Conservation (phyloP, 2,329 filamentous ascomycete genomes). For the Bertia moriformis region DNA sequence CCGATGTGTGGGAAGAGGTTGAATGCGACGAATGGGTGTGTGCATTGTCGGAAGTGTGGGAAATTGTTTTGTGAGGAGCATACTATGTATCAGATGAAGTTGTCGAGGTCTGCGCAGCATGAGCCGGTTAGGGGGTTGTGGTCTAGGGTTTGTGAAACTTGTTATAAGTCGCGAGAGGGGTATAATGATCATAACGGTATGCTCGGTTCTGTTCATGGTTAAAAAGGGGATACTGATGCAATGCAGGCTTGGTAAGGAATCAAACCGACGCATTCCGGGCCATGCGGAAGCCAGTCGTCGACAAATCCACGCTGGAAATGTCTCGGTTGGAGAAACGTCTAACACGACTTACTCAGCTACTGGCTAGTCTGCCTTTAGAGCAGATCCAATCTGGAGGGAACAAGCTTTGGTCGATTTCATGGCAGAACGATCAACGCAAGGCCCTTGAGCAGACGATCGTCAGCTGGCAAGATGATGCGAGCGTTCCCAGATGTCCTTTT, state of each 20-base stretch:
- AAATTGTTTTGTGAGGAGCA: slow-evolving; percentile 58
- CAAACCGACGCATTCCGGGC: slow-evolving; percentile 37
- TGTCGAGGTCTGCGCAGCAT: slow-evolving; percentile 52
- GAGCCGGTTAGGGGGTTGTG: slow-evolving; percentile 53
- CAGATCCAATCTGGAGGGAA: background rate
- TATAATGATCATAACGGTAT: slow-evolving; percentile 44
- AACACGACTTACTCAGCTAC: slow-evolving; percentile 43
- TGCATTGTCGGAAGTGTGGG: slow-evolving; percentile 55
- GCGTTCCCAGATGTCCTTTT: slow-evolving; percentile 45
- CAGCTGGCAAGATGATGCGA: slow-evolving; percentile 51
- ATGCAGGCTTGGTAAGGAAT: slow-evolving; percentile 23
- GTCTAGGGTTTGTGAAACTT: slow-evolving; percentile 58
- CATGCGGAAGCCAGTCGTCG: slow-evolving; percentile 39
- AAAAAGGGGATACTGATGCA: no score
- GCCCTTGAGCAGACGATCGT: slow-evolving; percentile 50
- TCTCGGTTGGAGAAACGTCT: slow-evolving; percentile 52
- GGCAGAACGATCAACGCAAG: slow-evolving; percentile 33
- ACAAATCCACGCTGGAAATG: slow-evolving; percentile 46
- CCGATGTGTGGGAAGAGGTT: slow-evolving; percentile 48
- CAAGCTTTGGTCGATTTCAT: background rate
- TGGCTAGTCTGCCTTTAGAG: slow-evolving; percentile 39
- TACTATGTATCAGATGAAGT: slow-evolving; percentile 62
- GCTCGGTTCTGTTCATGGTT: no score
- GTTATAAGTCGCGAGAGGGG: slow-evolving; percentile 54
- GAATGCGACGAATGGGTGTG: slow-evolving; percentile 40